These are phyloP conservation scores for Sordariomycetes sp. DNA, from an alignment of 2,329 filamentous ascomycete genomes.

Conservation along the genomic window DNA sequence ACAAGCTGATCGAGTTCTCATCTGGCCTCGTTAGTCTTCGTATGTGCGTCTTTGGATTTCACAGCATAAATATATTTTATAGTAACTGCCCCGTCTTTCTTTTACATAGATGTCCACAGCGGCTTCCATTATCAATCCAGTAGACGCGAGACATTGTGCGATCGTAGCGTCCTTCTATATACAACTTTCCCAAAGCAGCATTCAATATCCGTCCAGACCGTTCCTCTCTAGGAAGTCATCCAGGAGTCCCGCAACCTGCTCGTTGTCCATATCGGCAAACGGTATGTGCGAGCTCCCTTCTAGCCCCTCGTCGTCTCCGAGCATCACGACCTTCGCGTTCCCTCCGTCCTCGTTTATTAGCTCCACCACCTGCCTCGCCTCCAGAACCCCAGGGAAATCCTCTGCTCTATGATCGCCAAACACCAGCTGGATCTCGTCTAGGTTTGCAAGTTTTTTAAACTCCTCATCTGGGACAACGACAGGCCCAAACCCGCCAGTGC, in stretches of 20 bases:
- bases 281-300: conserved; percentile 14
- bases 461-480: conserved; percentile 13
- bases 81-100: too few relatives aligned
- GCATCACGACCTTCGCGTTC: conserved; percentile 13
- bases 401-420: conserved; percentile 14
- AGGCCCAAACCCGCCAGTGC: conserved; percentile 12
- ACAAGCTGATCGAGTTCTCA: too few relatives aligned
- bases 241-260: conserved; percentile 13
- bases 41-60: too few relatives aligned
- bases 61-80: too few relatives aligned
- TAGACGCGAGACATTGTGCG: too few relatives aligned
- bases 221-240: conserved; percentile 12
- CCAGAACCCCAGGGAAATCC: conserved; percentile 2
- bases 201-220: conserved; percentile 9
- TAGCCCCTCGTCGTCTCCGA: conserved; percentile 12
- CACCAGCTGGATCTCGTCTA: conserved; percentile 14
- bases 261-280: conserved; percentile 16
- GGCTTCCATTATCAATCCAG: too few relatives aligned
- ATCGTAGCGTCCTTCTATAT: too few relatives aligned
- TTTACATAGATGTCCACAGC: too few relatives aligned
- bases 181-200: too few relatives aligned
- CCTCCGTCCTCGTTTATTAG: conserved; percentile 14
- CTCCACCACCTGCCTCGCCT: conserved; percentile 11
- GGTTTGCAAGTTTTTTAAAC: conserved; percentile 14
- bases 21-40: too few relatives aligned